Percentiles rank a stretch among this genome's conserved stretches.
Evolutionary conservation across 1,139 yeast species (phyloP).

Genomic region (Candida smagusa): DNA sequence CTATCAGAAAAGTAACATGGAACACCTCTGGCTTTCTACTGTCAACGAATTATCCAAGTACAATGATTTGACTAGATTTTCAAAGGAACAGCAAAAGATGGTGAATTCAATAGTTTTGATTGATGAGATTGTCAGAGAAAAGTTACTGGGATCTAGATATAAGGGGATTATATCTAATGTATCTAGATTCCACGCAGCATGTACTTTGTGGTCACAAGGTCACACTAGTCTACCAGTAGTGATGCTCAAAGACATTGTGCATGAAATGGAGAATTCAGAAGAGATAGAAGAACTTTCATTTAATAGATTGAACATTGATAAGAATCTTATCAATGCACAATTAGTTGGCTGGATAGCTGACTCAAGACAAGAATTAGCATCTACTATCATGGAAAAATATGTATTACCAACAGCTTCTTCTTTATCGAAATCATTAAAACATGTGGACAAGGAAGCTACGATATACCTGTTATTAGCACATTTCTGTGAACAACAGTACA

Average conservation of each 20-base stretch:
- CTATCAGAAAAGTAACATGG: constrained; percentile 3
- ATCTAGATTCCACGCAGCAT: constrained; percentile 49
- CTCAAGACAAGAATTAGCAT: constrained; percentile 66
- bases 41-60: constrained; percentile 41
- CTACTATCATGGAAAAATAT: constrained; percentile 52
- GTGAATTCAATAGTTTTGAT: constrained; percentile 49
- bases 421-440: constrained; percentile 7
- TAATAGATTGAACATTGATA: constrained; percentile 21
- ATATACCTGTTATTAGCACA: constrained; percentile 62
- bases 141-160: constrained; percentile 10
- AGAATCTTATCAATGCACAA: constrained; percentile 39
- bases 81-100: constrained; percentile 42
- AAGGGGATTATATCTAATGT: constrained; percentile 18
- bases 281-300: constrained; percentile 16
- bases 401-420: constrained; percentile 41
- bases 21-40: constrained; percentile 22
- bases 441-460: constrained; percentile 29
- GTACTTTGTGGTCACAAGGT: constrained; percentile 58
- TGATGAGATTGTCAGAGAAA: constrained; percentile 29
- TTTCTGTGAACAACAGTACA: constrained; percentile 71
- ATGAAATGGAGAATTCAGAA: constrained; percentile 1
- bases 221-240: constrained; percentile 53
- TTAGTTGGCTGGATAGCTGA: constrained; percentile 70
- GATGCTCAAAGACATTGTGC: constrained; percentile 34
- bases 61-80: constrained; percentile 35